These are phyloP conservation scores for Hydnum rufescens DNA, from an alignment of 768 basidiomycete genomes.

Conservation along the genomic window DNA sequence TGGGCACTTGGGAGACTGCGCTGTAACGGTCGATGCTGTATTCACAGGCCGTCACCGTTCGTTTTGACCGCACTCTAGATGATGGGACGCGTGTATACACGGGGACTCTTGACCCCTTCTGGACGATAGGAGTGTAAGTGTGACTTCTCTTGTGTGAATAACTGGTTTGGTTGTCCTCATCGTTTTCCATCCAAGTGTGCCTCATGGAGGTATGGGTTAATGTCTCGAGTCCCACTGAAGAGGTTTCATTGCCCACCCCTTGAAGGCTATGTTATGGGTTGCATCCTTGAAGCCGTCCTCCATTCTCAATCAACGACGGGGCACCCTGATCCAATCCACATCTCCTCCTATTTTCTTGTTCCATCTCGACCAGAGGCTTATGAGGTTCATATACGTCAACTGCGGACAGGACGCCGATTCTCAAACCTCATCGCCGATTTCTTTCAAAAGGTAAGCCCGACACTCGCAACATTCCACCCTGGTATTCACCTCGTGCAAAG, in stretches of 20 bases:
- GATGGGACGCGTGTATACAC: background rate
- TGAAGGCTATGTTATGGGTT: background rate
- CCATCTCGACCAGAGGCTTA: background rate
- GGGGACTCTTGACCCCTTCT: background rate
- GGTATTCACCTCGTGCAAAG: background rate
- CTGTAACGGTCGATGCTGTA: too few species aligned
- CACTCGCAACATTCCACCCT: background rate
- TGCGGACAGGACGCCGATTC: background rate
- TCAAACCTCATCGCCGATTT: conserved; percentile 1
- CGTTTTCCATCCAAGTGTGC: background rate
- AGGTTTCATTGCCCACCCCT: background rate
- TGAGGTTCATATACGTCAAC: background rate
- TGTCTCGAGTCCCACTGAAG: too few species aligned
- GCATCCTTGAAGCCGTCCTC: background rate
- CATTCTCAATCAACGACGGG: background rate
- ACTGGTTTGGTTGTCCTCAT: background rate
- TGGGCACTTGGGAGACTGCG: too few species aligned
- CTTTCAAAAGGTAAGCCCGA: background rate
- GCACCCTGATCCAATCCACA: background rate
- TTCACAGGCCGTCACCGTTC: too few species aligned
- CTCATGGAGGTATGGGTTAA: background rate
- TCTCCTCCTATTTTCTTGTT: background rate
- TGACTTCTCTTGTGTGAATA: background rate
- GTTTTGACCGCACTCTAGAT: too few species aligned
- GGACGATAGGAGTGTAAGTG: background rate